Base-by-base conservation (phyloP, 495 filamentous ascomycete genomes). In the Annulohypoxylon nitens region DNA sequence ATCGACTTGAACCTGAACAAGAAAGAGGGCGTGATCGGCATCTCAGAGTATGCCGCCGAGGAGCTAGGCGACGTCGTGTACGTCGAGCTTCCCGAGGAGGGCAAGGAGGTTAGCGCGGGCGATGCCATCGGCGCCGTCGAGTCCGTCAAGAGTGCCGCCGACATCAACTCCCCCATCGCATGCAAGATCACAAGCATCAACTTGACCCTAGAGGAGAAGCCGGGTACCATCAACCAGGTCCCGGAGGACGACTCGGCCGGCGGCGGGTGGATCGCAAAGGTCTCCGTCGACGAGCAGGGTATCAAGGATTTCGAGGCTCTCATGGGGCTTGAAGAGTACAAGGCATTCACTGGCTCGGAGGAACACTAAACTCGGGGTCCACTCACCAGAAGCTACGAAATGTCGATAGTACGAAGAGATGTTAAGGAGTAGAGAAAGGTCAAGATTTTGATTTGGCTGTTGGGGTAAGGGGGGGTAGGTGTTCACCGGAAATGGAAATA, bases 131-230 rank as follows among this genome's bases (percentile, higher is more conserved):
- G 96, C 62, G 94, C 96, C 51, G 95, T 99, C 69, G 96, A 99
- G 87, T 97, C 93, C 9, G 96, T 99, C 79, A 99, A 99, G 87
- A 95, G 92, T 48, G 96, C 97, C 16, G 95, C 93, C 69, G 96
- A 99, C 80, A 97, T 99, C 83, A 90, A 97, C 80, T 90, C 94
- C 4, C 97, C 96, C 26, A 87, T 97, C 58, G 83, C 87, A 37
- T 93, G 95, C 70, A 92, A 82, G 71, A 87, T 99, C 58, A 86
- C 89, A 33, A 86, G 87, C 73, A 85, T 88, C 53, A 99, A 99
- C 83, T 68, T 75, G 2, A 61, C 86, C 62, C 86, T 99, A 62
- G 90, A 93, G 80, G 92, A 97, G 78, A 93, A 91, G 83, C 95
- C 97, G 26, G 89, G 87, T 73, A 88, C 86, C 34, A 93, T 98